These are phyloP conservation scores for Yamadazyma sp. DNA, from an alignment of 805 yeast genomes.

Conservation along the genomic window DNA sequence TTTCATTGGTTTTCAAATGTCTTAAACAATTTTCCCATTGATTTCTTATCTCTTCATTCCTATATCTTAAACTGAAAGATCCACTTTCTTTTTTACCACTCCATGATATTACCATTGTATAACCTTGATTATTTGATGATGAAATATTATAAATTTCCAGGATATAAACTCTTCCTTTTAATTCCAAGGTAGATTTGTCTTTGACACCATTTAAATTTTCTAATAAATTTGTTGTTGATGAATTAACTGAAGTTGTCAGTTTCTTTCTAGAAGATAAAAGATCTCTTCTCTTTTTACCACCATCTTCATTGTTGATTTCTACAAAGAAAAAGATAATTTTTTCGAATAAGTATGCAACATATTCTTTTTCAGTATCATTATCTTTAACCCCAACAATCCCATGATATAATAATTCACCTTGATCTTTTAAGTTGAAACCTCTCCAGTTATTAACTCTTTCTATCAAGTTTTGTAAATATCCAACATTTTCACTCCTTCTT, in stretches of 20 bases:
- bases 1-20: slow-evolving; percentile 40
- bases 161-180: slow-evolving; percentile 80
- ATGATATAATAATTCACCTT: slow-evolving; percentile 80
- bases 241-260: slow-evolving; percentile 40
- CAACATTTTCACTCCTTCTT: slow-evolving; percentile 83
- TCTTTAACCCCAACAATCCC: slow-evolving; percentile 71
- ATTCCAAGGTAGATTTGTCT: slow-evolving; percentile 40
- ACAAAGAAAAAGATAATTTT: slow-evolving; percentile 49
- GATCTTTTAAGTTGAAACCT: slow-evolving; percentile 73
- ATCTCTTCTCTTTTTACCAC: slow-evolving; percentile 35
- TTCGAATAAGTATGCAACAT: slow-evolving; percentile 86
- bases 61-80: slow-evolving; percentile 74
- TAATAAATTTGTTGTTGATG: slow-evolving; percentile 33
- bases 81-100: slow-evolving; percentile 87
- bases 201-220: slow-evolving; percentile 31
- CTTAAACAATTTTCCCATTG: slow-evolving; percentile 79
- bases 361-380: slow-evolving; percentile 75
- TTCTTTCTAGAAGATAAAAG: slow-evolving; percentile 49
- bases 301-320: slow-evolving; percentile 25
- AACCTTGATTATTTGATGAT: slow-evolving; percentile 41
- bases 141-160: slow-evolving; percentile 52
- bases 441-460: slow-evolving; percentile 88
- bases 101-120: slow-evolving; percentile 69
- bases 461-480: slow-evolving; percentile 61
- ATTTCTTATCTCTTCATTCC: slow-evolving; percentile 75